Evolutionary conservation across 2,329 filamentous ascomycete genomes (phyloP).

Genomic region (Arthrobotrys iridis): DNA sequence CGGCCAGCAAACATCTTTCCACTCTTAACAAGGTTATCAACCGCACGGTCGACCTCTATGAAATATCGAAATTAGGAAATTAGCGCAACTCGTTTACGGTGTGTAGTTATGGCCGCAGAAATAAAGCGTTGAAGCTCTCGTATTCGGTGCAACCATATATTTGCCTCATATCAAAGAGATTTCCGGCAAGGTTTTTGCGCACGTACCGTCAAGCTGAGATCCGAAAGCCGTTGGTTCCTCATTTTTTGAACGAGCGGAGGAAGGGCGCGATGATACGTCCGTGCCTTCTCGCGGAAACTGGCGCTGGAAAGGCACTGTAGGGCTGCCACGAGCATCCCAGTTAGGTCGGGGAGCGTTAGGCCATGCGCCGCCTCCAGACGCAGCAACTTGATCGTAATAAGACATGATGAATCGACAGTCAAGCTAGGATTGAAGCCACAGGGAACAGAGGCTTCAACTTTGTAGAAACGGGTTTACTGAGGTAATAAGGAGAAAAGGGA

Average conservation of each 20-base stretch:
- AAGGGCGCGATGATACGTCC: conserved; percentile 40
- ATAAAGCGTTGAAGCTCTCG: background rate
- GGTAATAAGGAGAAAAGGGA: conserved; percentile 37
- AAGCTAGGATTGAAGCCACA: conserved; percentile 47
- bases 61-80: conserved; percentile 11
- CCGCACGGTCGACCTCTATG: conserved; percentile 91
- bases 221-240: conserved; percentile 82
- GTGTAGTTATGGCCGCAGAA: background rate
- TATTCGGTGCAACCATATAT: conserved; percentile 1
- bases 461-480: conserved; percentile 23
- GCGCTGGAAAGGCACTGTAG: conserved; percentile 45
- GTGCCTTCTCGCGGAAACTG: conserved; percentile 44
- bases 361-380: conserved; percentile 52
- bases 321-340: conserved; percentile 46
- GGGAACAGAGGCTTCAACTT: conserved; percentile 48
- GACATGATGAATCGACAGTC: conserved; percentile 51
- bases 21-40: conserved; percentile 95
- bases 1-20: conserved; percentile 88
- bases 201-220: conserved; percentile 87
- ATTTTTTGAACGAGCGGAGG: conserved; percentile 62
- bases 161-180: conserved; percentile 1
- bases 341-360: conserved; percentile 36
- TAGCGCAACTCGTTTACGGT: conserved; percentile 33
- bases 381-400: conserved; percentile 53
- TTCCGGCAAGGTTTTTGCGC: background rate